phyloP scores from a whole-genome alignment of 306 rosid genomes.

The Glycine soja region DNA sequence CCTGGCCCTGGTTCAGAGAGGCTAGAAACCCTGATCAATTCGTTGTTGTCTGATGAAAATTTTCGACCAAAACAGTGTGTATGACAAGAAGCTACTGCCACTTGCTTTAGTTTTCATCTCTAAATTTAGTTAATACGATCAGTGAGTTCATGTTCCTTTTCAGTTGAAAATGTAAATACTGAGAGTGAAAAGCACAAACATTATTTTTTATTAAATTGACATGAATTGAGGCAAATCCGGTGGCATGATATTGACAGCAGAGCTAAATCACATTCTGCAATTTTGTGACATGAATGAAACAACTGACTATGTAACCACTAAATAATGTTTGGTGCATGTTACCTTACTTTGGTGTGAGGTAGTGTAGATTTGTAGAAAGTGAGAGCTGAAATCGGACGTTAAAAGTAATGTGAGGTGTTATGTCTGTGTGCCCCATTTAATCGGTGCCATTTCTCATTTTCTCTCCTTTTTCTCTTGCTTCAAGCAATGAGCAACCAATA shows the following conservation, averaged over 20 bases:
- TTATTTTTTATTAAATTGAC: constrained; percentile 18
- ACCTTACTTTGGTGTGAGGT: constrained; percentile 16
- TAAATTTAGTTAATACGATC: constrained; percentile 45
- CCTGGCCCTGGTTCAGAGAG: constrained; percentile 77
- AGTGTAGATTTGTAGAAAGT: not conserved
- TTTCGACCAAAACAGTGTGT: constrained; percentile 79
- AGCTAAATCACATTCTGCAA: constrained; percentile 33
- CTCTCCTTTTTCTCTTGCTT: not conserved
- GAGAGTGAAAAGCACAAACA: constrained; percentile 31
- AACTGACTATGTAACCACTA: constrained; percentile 41
- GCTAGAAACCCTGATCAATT: constrained; percentile 64
- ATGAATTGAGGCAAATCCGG: constrained; percentile 46
- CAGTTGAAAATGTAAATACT: constrained; percentile 36
- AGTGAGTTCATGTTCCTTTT: constrained; percentile 21
- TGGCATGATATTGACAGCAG: constrained; percentile 38
- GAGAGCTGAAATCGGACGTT: not conserved
- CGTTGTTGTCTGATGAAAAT: constrained; percentile 66
- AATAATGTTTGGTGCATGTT: constrained; percentile 14
- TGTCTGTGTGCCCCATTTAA: not conserved
- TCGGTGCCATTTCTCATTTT: not conserved
- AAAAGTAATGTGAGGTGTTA: not conserved
- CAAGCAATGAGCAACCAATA: constrained; percentile 15
- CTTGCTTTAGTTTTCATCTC: constrained; percentile 41
- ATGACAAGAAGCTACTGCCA: constrained; percentile 50
- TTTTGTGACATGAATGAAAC: constrained; percentile 43